Conservation (phyloP, 1,284 basidiomycete genomes). For the Leccinum subatratum region DNA sequence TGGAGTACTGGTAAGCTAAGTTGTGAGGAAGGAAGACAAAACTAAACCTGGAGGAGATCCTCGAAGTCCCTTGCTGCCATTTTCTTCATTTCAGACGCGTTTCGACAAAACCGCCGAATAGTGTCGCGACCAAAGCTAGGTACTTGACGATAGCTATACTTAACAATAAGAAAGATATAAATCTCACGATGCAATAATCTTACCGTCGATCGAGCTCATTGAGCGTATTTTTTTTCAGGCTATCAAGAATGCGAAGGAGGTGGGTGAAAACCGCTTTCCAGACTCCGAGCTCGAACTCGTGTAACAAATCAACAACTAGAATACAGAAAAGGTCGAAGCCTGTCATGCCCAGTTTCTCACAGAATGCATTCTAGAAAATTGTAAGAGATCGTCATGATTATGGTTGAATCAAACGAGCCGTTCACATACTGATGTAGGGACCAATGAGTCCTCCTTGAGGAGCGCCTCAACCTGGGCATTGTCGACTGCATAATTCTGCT, state of each 20-base stretch:
- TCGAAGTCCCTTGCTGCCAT: neutral
- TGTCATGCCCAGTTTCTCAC: neutral
- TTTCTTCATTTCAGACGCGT: constrained; percentile 1
- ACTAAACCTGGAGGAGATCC: constrained; percentile 1
- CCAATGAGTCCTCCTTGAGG: neutral
- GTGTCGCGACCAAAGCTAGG: neutral
- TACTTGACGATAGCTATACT: neutral
- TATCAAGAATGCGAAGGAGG: neutral
- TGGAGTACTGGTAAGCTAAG: too few relatives aligned
- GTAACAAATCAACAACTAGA: neutral
- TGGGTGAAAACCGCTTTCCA: neutral
- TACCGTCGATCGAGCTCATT: neutral
- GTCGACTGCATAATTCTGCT: neutral
- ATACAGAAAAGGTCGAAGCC: neutral
- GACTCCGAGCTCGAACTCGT: neutral
- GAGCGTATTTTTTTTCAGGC: neutral
- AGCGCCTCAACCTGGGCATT: neutral
- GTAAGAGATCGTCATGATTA: neutral
- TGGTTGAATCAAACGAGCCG: neutral
- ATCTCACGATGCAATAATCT: neutral
- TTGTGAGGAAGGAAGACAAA: neutral
- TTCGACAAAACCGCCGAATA: neutral
- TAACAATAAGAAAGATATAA: neutral
- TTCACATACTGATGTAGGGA: neutral
- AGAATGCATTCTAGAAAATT: neutral